Conservation (phyloP, 2,329 filamentous ascomycete genomes). For the Penicillium expansum region DNA sequence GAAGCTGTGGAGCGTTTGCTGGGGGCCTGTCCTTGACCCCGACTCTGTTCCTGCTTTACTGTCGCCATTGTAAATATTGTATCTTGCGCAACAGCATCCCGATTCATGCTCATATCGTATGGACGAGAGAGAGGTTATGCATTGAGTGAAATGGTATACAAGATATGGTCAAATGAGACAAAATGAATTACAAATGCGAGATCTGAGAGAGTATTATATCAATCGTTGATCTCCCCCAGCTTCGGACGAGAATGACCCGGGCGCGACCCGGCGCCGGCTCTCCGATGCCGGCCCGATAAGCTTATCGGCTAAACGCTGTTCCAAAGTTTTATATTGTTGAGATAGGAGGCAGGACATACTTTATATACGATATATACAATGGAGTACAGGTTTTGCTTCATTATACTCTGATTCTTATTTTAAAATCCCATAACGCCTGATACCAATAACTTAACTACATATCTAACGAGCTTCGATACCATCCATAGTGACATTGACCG, state of each 20-base stretch:
- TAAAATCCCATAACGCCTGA: slow-evolving; percentile 16
- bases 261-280: slow-evolving; percentile 14
- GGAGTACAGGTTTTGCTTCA: not conserved
- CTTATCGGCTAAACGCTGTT: slow-evolving; percentile 13
- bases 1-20: slow-evolving; percentile 8
- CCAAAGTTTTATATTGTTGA: not conserved
- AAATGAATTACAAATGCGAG: slow-evolving; percentile 18
- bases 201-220: not conserved
- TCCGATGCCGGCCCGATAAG: slow-evolving; percentile 33
- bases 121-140: not conserved
- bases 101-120: slow-evolving; percentile 27
- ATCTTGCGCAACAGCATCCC: slow-evolving; percentile 28
- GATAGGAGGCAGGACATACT: not conserved
- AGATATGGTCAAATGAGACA: slow-evolving; percentile 13
- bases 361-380: not conserved
- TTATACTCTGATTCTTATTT: slow-evolving; percentile 5
- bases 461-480: slow-evolving; percentile 65
- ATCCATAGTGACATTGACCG: slow-evolving; percentile 80
- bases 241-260: slow-evolving; percentile 30
- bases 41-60: slow-evolving; percentile 12
- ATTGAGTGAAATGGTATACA: not conserved
- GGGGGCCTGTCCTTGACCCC: slow-evolving; percentile 10
- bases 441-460: not conserved
- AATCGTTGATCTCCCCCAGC: slow-evolving; percentile 4
- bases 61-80: slow-evolving; percentile 24